Base-by-base conservation (phyloP, 1,284 basidiomycete genomes). In the Ceratobasidium sp. region DNA sequence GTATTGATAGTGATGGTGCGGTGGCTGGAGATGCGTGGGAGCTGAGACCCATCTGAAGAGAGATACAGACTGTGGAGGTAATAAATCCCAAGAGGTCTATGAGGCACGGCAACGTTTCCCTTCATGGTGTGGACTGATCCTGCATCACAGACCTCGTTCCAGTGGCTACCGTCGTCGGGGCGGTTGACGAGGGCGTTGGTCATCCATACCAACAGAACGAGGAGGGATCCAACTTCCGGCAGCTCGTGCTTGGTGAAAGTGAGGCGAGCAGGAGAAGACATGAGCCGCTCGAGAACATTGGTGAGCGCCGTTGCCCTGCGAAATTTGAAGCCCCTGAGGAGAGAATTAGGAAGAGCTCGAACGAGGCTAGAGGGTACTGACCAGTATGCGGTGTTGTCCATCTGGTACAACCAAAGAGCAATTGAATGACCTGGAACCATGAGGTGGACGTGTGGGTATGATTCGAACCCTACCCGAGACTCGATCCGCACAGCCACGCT, bases 171-270 rank as follows among this genome's bases (percentile, higher is more conserved):
- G 15, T 57, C 56, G 25, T 71, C 56, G 0, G 56, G 69, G 6
- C 69, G 54, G 9, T 71, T 44, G n/a, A 71, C 69, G 17, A 71
- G 43, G 4, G 54, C 54, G 56, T 46, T 61, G 2, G 56, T 22
- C 69, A 71, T 71, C n/a, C 25, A 71, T 17, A 61, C 43, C 4
- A 54, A 9, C 5, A 54, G 32, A 1, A 69, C 40, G 19, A 69
- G 11, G 5, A 69, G 52, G 6, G 67, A 52, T 11, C 65, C 51
- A 34, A 37, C 67, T 15, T 52, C 51, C 3, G n/a, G 15, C 19
- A 46, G 56, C 56, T 37, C 37, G 5, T 25, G 4, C 32, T 40
- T 15, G 15, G 59, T 17, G 34, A 61, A 61, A 3, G 17, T 40
- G 17, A 15, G 19, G 1, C 59, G 29, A 6, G 19, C 17, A 13